Conservation (phyloP, 2,329 filamentous ascomycete genomes). For the Monilinia fructigena region DNA sequence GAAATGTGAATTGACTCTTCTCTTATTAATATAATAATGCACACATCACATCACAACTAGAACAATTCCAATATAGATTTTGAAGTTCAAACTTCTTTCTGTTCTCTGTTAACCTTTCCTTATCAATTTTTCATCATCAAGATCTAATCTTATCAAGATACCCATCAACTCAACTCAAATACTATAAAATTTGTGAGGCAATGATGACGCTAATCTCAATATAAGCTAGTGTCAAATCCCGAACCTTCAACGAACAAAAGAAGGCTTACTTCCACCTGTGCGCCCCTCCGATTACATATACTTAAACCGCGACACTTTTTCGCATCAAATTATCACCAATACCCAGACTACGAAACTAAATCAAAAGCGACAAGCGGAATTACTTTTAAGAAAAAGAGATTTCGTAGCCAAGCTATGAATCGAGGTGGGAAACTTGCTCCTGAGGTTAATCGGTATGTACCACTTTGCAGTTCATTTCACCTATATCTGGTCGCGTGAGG, state of each 20-base stretch:
- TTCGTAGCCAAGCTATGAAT: conserved; percentile 75
- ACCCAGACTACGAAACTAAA: conserved; percentile 25
- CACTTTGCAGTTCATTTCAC: conserved; percentile 2
- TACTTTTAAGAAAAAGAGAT: conserved; percentile 25
- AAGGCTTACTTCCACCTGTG: conserved; percentile 21
- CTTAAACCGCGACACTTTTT: conserved; percentile 20
- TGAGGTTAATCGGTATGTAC: conserved; percentile 91
- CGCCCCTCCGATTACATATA: conserved; percentile 21
- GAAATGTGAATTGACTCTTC: neutral
- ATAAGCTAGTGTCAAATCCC: conserved; percentile 8
- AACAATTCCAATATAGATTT: neutral
- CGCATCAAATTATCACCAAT: conserved; percentile 19
- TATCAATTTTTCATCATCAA: neutral
- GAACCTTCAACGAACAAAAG: conserved; percentile 21
- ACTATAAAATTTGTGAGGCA: conserved; percentile 9
- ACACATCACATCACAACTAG: neutral
- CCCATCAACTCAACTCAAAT: neutral
- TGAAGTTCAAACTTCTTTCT: neutral
- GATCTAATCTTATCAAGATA: conserved; percentile 23
- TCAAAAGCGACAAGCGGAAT: conserved; percentile 22
- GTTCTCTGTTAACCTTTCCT: neutral
- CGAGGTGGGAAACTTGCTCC: conserved; percentile 95
- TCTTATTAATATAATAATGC: neutral
- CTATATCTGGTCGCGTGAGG: conserved; percentile 19
- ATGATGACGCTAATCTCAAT: neutral